These are phyloP conservation scores for Beauveria australis DNA, from an alignment of 2,329 filamentous ascomycete species.

Conservation along the genomic window DNA sequence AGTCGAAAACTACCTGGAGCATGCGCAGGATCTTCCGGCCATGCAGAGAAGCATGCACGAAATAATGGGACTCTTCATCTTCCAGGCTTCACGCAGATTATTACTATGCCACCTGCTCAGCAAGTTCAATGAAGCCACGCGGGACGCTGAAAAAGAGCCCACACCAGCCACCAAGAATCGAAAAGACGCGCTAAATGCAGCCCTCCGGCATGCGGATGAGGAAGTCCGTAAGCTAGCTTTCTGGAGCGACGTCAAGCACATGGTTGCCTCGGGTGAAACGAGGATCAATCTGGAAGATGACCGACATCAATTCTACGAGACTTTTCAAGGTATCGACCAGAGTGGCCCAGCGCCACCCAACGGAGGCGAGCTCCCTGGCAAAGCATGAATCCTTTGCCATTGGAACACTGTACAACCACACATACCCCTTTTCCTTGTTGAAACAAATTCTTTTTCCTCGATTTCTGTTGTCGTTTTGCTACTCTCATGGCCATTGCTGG, in stretches of 20 bases:
- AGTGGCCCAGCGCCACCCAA: conserved; percentile 39
- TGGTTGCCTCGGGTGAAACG: conserved; percentile 47
- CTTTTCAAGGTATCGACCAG: conserved; percentile 45
- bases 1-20: conserved; percentile 70
- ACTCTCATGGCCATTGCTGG: background rate
- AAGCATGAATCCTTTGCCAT: background rate
- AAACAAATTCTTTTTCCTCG: no score
- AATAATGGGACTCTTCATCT: conserved; percentile 80
- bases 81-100: conserved; percentile 76
- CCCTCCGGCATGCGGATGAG: conserved; percentile 67
- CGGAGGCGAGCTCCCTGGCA: conserved; percentile 17
- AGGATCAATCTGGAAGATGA: conserved; percentile 33
- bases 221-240: conserved; percentile 77
- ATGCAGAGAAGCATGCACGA: conserved; percentile 71
- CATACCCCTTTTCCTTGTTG: background rate
- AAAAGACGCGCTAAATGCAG: conserved; percentile 62
- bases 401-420: background rate
- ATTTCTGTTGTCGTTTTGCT: conserved; percentile 2
- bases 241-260: conserved; percentile 74
- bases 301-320: conserved; percentile 26
- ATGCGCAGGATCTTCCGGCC: conserved; percentile 69
- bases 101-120: conserved; percentile 16
- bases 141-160: background rate
- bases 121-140: conserved; percentile 8
- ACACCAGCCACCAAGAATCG: conserved; percentile 23